Conservation (phyloP, 441 rosid genomes). For the Brassica hybrid region DNA sequence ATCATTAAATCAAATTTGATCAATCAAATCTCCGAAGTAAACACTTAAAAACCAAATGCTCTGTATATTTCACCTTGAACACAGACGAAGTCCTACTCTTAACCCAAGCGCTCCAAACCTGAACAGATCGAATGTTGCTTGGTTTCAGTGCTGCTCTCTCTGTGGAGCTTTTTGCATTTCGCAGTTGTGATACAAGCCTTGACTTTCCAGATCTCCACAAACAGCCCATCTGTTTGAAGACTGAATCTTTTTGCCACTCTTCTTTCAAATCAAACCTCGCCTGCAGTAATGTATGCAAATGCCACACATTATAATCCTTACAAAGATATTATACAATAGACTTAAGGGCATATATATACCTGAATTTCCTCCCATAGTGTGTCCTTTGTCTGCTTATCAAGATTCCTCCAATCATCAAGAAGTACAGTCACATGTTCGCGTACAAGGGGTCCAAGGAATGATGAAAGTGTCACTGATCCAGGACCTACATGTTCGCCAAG, state of each 20-base stretch:
- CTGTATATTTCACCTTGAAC: neutral
- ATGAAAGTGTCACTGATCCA: neutral
- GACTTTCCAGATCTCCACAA: neutral
- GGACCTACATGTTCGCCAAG: neutral
- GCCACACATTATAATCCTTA: neutral
- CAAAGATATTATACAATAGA: neutral
- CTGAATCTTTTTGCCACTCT: too few species aligned
- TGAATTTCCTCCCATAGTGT: neutral
- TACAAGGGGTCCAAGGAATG: neutral
- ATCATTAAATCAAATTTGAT: neutral
- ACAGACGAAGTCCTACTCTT: neutral
- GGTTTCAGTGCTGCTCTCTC: neutral
- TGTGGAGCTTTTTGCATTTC: neutral
- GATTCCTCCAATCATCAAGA: neutral
- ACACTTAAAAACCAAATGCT: constrained; percentile 1
- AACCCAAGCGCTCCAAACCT: too few species aligned
- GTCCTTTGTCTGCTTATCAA: neutral
- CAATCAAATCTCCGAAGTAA: neutral
- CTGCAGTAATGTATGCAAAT: neutral
- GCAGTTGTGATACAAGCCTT: neutral
- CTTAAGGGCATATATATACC: neutral
- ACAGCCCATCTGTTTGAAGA: neutral
- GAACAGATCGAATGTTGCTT: neutral
- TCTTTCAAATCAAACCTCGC: too few species aligned
- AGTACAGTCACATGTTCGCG: neutral